These are phyloP conservation scores for Suhomyces atakaporum DNA, from an alignment of 1,139 yeast genomes.

Conservation along the genomic window DNA sequence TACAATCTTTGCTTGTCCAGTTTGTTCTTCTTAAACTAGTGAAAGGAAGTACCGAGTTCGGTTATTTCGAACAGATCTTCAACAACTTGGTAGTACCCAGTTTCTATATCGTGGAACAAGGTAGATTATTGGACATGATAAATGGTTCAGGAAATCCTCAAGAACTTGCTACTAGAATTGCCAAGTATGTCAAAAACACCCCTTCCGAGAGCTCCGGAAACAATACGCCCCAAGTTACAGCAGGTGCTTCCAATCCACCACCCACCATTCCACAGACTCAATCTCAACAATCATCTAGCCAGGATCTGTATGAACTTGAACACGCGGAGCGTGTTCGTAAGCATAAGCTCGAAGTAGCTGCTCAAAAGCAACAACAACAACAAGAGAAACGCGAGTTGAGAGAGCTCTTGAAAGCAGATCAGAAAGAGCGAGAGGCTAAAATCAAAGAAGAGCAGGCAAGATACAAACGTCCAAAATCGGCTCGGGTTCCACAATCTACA, in stretches of 20 bases:
- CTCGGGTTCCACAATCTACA: too few species aligned
- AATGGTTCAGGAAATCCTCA: conserved; percentile 26
- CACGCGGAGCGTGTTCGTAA: conserved; percentile 39
- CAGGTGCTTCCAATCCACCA: too few species aligned
- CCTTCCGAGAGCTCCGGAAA: too few species aligned
- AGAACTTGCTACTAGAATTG: conserved; percentile 10
- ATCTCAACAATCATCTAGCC: background rate
- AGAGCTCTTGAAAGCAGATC: conserved; percentile 51
- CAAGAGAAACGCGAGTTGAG: conserved; percentile 60
- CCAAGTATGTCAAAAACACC: conserved; percentile 1
- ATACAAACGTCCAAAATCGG: conserved; percentile 3
- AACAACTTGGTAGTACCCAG: conserved; percentile 49
- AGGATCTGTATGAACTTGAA: conserved; percentile 22
- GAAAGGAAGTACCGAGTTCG: conserved; percentile 49
- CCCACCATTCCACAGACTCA: background rate
- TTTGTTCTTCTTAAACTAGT: conserved; percentile 48
- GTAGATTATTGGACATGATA: conserved; percentile 47
- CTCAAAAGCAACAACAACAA: conserved; percentile 35
- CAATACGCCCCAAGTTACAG: too few species aligned
- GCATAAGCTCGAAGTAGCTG: conserved; percentile 43
- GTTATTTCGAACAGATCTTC: conserved; percentile 52
- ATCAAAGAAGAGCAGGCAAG: conserved; percentile 10
- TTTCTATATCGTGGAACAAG: conserved; percentile 48
- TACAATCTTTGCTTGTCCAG: conserved; percentile 15
- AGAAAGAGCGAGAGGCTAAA: conserved; percentile 41